Percentiles rank a stretch among this genome's conserved stretches.
phyloP scores from a whole-genome alignment of 306 rosid species.

The Lotus japonicus region DNA sequence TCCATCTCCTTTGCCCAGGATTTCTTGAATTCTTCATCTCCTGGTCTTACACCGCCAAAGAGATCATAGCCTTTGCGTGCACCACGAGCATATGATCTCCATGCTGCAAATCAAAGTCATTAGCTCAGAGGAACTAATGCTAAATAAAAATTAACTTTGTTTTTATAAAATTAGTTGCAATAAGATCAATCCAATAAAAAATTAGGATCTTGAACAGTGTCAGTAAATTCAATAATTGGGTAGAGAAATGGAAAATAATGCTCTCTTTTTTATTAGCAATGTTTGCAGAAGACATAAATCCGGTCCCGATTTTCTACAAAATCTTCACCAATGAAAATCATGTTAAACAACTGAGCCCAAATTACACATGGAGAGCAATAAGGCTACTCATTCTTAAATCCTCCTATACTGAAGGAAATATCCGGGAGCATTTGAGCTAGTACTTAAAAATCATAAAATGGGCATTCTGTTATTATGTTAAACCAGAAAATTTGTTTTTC shows the following conservation, averaged over 20 bases:
- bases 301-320: neutral
- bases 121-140: neutral
- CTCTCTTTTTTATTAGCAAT: neutral
- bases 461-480: neutral
- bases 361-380: neutral
- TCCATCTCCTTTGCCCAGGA: conserved; percentile 68
- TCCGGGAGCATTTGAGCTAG: neutral
- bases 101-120: conserved; percentile 36
- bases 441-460: neutral
- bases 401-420: neutral
- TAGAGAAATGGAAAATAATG: conserved; percentile 1
- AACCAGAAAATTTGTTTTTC: neutral
- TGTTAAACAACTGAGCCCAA: neutral
- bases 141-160: neutral
- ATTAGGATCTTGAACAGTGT: neutral
- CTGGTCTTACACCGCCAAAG: conserved; percentile 53
- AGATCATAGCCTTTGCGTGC: conserved; percentile 48
- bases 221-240: neutral
- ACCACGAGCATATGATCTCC: conserved; percentile 47
- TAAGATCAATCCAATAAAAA: neutral
- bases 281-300: neutral
- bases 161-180: neutral
- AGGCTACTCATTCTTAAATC: neutral
- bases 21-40: conserved; percentile 58
- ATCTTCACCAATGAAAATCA: neutral